These are phyloP conservation scores for Calonectria hawksworthii DNA, from an alignment of 2,329 filamentous ascomycete genomes.

Conservation along the genomic window DNA sequence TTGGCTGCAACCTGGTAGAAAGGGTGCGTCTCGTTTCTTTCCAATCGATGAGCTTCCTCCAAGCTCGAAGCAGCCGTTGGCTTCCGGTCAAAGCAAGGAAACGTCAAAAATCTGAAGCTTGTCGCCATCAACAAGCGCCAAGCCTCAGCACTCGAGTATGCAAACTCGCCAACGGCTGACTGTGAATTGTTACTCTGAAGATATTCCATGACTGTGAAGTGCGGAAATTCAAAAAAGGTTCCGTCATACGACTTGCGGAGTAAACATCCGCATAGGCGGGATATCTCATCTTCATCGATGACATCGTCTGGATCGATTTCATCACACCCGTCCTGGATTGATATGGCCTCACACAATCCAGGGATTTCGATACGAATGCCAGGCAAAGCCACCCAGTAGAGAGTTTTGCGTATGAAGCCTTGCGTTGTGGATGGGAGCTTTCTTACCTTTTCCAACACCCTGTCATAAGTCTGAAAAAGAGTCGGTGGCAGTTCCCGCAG, in stretches of 20 bases:
- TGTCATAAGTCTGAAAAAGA: slow-evolving; percentile 19
- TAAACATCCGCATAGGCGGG: slow-evolving; percentile 13
- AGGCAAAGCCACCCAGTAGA: slow-evolving; percentile 18
- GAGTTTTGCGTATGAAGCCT: neutral
- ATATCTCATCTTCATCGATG: slow-evolving; percentile 8
- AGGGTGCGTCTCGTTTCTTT: neutral
- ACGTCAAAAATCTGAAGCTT: neutral
- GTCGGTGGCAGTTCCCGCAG: slow-evolving; percentile 16
- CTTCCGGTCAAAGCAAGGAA: slow-evolving; percentile 10
- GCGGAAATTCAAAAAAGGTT: slow-evolving; percentile 21
- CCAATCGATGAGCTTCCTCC: neutral
- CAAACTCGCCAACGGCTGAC: neutral
- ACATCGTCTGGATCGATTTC: slow-evolving; percentile 6
- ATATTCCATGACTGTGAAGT: slow-evolving; percentile 31
- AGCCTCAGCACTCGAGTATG: neutral
- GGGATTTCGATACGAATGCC: neutral
- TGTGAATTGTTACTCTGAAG: neutral
- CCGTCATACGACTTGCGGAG: slow-evolving; percentile 20
- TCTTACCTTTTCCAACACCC: slow-evolving; percentile 5
- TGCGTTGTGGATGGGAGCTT: neutral
- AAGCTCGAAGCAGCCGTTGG: neutral
- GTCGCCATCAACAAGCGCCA: neutral
- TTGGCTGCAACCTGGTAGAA: neutral
- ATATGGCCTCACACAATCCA: slow-evolving; percentile 25
- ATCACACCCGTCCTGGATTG: neutral